Conservation (phyloP, 805 yeast genomes). For the Barnettozyma californica region DNA sequence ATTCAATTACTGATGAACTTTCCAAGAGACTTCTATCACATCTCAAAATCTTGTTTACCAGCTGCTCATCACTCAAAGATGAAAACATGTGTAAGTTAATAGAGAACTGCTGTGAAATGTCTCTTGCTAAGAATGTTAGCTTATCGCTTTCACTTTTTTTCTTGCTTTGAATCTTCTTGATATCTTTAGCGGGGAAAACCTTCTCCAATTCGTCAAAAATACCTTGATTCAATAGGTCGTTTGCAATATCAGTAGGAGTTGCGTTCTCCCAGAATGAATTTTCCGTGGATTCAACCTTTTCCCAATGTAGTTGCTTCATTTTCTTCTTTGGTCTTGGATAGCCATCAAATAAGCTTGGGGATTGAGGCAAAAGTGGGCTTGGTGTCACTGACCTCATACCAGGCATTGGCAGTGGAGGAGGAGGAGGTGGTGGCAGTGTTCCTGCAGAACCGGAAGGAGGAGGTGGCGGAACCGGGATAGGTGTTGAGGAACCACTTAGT, state of each 20-base stretch:
- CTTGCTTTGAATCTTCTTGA: slow-evolving; percentile 38
- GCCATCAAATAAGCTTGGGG: slow-evolving; percentile 12
- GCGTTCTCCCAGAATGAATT: slow-evolving; percentile 82
- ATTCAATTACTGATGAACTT: slow-evolving; percentile 75
- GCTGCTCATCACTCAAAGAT: slow-evolving; percentile 51
- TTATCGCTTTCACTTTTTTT: slow-evolving; percentile 27
- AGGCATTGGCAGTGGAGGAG: slow-evolving; percentile 19
- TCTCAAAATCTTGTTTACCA: slow-evolving; percentile 63
- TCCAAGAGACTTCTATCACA: slow-evolving; percentile 72
- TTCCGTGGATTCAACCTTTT: slow-evolving; percentile 76
- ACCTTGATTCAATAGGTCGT: slow-evolving; percentile 67
- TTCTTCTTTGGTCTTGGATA: slow-evolving; percentile 35
- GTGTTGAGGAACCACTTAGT: slow-evolving; percentile 30
- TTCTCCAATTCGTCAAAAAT: slow-evolving; percentile 78
- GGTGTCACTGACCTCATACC: slow-evolving; percentile 15
- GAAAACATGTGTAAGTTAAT: slow-evolving; percentile 83
- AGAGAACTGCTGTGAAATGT: slow-evolving; percentile 90
- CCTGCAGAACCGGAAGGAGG: slow-evolving; percentile 24
- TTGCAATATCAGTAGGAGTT: slow-evolving; percentile 47
- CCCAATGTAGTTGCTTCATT: slow-evolving; percentile 96
- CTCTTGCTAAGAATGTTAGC: slow-evolving; percentile 68
- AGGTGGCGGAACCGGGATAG: slow-evolving; percentile 29
- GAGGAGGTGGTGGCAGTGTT: slow-evolving; percentile 26
- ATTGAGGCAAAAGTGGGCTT: slow-evolving; percentile 16
- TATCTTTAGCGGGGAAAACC: slow-evolving; percentile 80